phyloP scores from a whole-genome alignment of 441 rosid genomes.

The Capsella rubella region DNA sequence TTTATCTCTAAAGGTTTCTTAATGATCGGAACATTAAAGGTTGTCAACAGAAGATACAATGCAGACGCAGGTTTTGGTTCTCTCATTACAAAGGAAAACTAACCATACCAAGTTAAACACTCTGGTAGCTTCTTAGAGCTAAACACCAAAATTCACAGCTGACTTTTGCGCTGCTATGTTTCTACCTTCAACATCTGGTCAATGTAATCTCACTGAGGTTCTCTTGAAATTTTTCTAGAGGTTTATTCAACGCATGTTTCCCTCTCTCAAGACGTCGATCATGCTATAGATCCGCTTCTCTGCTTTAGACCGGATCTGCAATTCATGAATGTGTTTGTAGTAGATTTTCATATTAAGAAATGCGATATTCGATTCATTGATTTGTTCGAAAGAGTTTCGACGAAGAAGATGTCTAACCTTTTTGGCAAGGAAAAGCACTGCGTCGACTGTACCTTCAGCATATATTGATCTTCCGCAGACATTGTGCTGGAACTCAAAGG shows the following conservation, averaged over 20 bases:
- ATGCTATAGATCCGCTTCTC: constrained; percentile 78
- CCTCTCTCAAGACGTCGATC: constrained; percentile 90
- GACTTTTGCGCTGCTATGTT: constrained; percentile 4
- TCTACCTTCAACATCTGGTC: constrained; percentile 11
- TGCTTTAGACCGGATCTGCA: constrained; percentile 63
- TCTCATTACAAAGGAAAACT: background rate
- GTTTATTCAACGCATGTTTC: constrained; percentile 71
- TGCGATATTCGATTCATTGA: background rate
- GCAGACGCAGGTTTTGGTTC: constrained; percentile 5
- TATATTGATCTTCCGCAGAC: constrained; percentile 97
- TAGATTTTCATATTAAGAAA: background rate
- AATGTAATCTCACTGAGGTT: background rate
- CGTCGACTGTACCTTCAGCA: constrained; percentile 95
- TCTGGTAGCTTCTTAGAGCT: background rate
- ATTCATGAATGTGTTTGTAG: constrained; percentile 18
- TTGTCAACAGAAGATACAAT: constrained; percentile 16
- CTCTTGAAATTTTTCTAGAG: too few relatives aligned
- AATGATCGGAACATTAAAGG: background rate
- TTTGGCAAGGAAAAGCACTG: constrained; percentile 82
- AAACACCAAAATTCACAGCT: constrained; percentile 19
- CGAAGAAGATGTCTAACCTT: constrained; percentile 55
- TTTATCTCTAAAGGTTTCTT: background rate
- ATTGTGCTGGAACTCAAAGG: constrained; percentile 95
- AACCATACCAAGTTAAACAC: constrained; percentile 11
- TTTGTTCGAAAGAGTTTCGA: background rate